A percentile compares a stretch with the other conserved stretches of the same genome.
These are phyloP conservation scores for Smittium culicis DNA, from an alignment of 371 early-diverging fungal genomes.

Conservation along the genomic window DNA sequence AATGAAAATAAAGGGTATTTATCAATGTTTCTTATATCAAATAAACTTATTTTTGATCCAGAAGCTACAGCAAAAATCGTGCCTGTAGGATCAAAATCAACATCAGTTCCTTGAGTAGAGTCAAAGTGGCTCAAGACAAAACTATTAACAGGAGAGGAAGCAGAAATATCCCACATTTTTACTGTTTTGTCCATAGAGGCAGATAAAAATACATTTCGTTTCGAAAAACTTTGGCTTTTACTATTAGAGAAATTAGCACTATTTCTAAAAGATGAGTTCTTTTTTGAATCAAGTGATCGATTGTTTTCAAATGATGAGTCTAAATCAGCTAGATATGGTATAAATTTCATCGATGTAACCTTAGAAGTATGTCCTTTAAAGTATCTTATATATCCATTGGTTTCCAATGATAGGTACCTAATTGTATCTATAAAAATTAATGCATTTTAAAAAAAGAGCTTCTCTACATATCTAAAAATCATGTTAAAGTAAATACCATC, in stretches of 20 bases:
- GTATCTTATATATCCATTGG: constrained; percentile 82
- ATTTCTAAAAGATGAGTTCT: not conserved
- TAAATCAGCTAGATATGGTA: constrained; percentile 10
- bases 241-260: too few species aligned
- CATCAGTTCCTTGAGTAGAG: constrained; percentile 34
- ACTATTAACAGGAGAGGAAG: constrained; percentile 7
- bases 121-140: constrained; percentile 14
- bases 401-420: constrained; percentile 78
- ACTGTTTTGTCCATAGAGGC: constrained; percentile 31
- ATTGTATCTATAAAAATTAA: constrained; percentile 48
- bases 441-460: not conserved
- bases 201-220: constrained; percentile 16
- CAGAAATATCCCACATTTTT: constrained; percentile 20
- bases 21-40: constrained; percentile 50
- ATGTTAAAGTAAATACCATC: constrained; percentile 29
- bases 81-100: constrained; percentile 69
- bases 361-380: constrained; percentile 66
- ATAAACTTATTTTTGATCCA: constrained; percentile 43
- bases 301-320: not conserved
- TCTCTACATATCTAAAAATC: not conserved
- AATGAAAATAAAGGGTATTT: constrained; percentile 23
- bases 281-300: not conserved
- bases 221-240: too few species aligned
- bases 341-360: constrained; percentile 19
- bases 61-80: constrained; percentile 58